A percentile compares a stretch with the other conserved stretches of the same genome.
Conservation (phyloP, 2,329 filamentous ascomycete genomes). For the Claviceps citrina region DNA sequence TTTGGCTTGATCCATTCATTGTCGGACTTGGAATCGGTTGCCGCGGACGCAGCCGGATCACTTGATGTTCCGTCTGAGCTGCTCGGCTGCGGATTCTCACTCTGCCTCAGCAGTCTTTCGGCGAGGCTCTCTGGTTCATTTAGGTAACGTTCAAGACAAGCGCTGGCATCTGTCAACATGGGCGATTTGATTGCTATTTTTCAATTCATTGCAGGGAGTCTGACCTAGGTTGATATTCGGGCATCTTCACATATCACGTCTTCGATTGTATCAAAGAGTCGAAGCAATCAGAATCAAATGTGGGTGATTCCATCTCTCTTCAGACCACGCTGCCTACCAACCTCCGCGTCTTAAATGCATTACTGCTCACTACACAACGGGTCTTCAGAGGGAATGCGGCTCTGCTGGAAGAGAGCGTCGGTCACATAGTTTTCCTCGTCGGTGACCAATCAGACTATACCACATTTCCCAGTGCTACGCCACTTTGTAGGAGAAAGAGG, state of each 20-base stretch:
- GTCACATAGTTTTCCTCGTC: not conserved
- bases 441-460: constrained; percentile 14
- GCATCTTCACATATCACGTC: not conserved
- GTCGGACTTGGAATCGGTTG: not conserved
- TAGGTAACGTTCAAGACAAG: constrained; percentile 1
- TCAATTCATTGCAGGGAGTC: not conserved
- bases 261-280: not conserved
- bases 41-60: not conserved
- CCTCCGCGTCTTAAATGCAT: not conserved
- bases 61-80: not conserved
- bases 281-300: not conserved
- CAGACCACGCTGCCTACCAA: not conserved
- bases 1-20: not conserved
- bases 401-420: not conserved
- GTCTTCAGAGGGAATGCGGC: not conserved
- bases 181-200: not conserved
- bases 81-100: not conserved
- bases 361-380: too few species aligned
- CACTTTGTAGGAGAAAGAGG: constrained; percentile 3
- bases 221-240: not conserved
- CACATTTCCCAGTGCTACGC: constrained; percentile 13
- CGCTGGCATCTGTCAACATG: not conserved
- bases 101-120: not conserved
- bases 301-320: not conserved
- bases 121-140: not conserved